Evolutionary conservation across 2,329 filamentous ascomycete genomes (phyloP).

Genomic region (Diplodia seriata): DNA sequence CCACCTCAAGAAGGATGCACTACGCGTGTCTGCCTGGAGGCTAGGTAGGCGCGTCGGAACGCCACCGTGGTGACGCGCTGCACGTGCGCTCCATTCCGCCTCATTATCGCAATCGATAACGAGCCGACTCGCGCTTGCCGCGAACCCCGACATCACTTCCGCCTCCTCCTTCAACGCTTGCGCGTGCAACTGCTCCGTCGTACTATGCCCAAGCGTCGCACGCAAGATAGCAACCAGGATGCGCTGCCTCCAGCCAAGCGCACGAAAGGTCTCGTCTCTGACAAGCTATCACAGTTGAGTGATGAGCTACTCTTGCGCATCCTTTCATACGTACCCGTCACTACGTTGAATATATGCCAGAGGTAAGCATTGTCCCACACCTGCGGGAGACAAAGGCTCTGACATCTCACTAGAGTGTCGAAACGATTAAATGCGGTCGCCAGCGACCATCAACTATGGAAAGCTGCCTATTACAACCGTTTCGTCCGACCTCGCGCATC

Average conservation of each 20-base stretch:
- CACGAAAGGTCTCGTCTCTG: slow-evolving; percentile 51
- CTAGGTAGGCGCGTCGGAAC: slow-evolving; percentile 15
- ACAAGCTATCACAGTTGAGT: slow-evolving; percentile 76
- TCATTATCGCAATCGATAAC: slow-evolving; percentile 27
- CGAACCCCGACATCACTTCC: not conserved
- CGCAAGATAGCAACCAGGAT: slow-evolving; percentile 42
- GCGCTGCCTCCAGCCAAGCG: slow-evolving; percentile 54
- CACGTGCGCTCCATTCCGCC: slow-evolving; percentile 4
- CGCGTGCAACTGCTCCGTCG: not conserved
- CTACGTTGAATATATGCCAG: slow-evolving; percentile 70
- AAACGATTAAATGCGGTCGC: slow-evolving; percentile 75
- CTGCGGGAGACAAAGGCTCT: not conserved
- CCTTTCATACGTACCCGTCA: slow-evolving; percentile 75
- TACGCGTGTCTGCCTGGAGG: slow-evolving; percentile 13
- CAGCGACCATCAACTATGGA: slow-evolving; percentile 89
- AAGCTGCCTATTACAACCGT: slow-evolving; percentile 81
- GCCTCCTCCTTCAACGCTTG: not conserved
- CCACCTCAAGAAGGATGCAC: not conserved
- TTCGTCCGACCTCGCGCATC: slow-evolving; percentile 84
- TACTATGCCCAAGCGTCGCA: slow-evolving; percentile 24
- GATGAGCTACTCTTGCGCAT: slow-evolving; percentile 89
- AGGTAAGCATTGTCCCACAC: slow-evolving; percentile 53
- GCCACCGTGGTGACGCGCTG: slow-evolving; percentile 11
- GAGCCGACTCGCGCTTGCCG: slow-evolving; percentile 2
- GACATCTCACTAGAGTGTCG: slow-evolving; percentile 65